Evolutionary conservation across 2,329 filamentous ascomycete genomes (phyloP).

Genomic region (Cryphonectria naterciae): DNA sequence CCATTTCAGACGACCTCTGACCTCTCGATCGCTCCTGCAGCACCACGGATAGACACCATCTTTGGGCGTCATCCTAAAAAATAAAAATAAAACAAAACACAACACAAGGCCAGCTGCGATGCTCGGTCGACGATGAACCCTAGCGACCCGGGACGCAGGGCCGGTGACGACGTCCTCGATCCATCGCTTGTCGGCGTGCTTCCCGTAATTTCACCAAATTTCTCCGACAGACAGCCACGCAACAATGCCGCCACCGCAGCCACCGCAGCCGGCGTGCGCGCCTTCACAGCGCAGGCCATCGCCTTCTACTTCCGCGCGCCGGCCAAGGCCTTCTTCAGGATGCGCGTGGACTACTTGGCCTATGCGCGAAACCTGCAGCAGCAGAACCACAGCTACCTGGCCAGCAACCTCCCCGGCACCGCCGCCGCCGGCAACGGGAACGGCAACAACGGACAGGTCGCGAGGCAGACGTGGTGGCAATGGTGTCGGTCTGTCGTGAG

Average conservation of each 20-base stretch:
- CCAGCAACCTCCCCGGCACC: slow-evolving; percentile 26
- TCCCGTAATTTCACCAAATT: slow-evolving; percentile 48
- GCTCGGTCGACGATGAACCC: slow-evolving; percentile 26
- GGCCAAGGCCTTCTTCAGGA: slow-evolving; percentile 90
- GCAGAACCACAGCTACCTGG: slow-evolving; percentile 34
- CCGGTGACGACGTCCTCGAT: slow-evolving; percentile 16
- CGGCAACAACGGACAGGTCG: neutral
- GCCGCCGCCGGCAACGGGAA: slow-evolving; percentile 30
- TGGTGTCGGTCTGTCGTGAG: slow-evolving; percentile 48
- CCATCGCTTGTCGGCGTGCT: slow-evolving; percentile 43
- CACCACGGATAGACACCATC: neutral
- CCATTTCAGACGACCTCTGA: neutral
- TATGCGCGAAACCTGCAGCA: slow-evolving; percentile 60
- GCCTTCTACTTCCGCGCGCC: slow-evolving; percentile 92
- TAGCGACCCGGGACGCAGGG: slow-evolving; percentile 26
- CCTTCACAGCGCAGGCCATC: slow-evolving; percentile 79
- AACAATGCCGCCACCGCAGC: slow-evolving; percentile 69
- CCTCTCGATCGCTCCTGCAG: neutral
- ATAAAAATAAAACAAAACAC: neutral
- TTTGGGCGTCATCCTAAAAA: neutral
- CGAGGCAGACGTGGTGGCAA: slow-evolving; percentile 40
- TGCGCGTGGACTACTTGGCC: slow-evolving; percentile 79
- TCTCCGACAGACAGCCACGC: slow-evolving; percentile 52
- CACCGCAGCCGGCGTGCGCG: slow-evolving; percentile 84
- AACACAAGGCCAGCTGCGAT: slow-evolving; percentile 20